Evolutionary conservation across 2,329 filamentous ascomycete species (phyloP).

Genomic region (Botrytis deweyae): DNA sequence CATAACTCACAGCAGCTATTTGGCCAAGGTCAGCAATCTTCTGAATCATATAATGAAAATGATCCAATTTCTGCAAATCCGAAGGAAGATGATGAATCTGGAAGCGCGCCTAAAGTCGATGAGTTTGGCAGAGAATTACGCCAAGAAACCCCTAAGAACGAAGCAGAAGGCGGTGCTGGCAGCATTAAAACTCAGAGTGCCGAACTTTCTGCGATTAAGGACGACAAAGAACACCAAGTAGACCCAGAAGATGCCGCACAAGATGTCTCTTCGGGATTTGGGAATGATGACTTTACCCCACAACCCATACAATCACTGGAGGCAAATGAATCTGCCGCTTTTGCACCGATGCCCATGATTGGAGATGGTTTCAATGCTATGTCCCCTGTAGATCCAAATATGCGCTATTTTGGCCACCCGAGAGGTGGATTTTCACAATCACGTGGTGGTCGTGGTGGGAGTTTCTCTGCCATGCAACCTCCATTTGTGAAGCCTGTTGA

Average conservation of each 20-base stretch:
- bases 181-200: slow-evolving; percentile 15
- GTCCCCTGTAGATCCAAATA: slow-evolving; percentile 20
- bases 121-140: slow-evolving; percentile 42
- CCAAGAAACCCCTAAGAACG: slow-evolving; percentile 27
- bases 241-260: slow-evolving; percentile 23
- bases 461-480: slow-evolving; percentile 41
- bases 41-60: slow-evolving; percentile 36
- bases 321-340: slow-evolving; percentile 28
- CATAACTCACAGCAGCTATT: slow-evolving; percentile 37
- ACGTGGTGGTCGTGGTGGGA: slow-evolving; percentile 42
- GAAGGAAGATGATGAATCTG: slow-evolving; percentile 33
- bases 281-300: slow-evolving; percentile 24
- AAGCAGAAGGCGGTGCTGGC: slow-evolving; percentile 8
- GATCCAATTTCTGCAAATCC: slow-evolving; percentile 36
- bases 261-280: slow-evolving; percentile 22
- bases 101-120: slow-evolving; percentile 36
- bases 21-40: slow-evolving; percentile 31
- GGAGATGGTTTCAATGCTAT: slow-evolving; percentile 31
- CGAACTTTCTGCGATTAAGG: slow-evolving; percentile 20
- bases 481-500: slow-evolving; percentile 40
- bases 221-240: slow-evolving; percentile 24
- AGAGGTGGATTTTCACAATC: slow-evolving; percentile 33
- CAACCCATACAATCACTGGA: slow-evolving; percentile 41
- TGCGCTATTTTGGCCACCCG: slow-evolving; percentile 36
- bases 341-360: slow-evolving; percentile 61